phyloP scores from a whole-genome alignment of 129 eudicot genomes.

The Escallonia herrerae region DNA sequence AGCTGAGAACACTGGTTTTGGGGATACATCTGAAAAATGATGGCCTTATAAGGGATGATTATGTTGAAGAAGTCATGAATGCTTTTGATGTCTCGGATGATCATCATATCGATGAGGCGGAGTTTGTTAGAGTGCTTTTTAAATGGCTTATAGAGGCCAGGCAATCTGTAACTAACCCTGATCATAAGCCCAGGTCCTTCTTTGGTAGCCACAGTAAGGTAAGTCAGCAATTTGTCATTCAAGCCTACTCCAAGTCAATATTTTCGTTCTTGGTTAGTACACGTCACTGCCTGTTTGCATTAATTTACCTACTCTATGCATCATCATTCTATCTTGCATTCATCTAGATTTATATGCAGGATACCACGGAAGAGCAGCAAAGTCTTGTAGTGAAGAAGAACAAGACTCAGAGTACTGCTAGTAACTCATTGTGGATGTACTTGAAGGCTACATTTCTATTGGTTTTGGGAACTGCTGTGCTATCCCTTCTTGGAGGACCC shows the following conservation, averaged over 20 bases:
- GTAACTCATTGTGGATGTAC: constrained; percentile 27
- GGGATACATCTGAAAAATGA: constrained; percentile 51
- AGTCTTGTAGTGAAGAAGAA: constrained; percentile 27
- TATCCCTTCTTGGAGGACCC: constrained; percentile 38
- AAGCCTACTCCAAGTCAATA: too few species aligned
- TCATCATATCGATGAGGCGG: constrained; percentile 34
- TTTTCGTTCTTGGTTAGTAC: too few species aligned
- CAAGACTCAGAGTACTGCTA: background rate
- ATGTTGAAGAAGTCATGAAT: constrained; percentile 35
- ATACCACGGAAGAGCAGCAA: constrained; percentile 26
- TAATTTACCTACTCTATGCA: too few species aligned
- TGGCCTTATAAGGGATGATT: constrained; percentile 31
- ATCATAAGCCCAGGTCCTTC: too few species aligned
- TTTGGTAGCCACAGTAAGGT: too few species aligned
- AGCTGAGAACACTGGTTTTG: constrained; percentile 47
- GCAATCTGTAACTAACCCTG: constrained; percentile 19
- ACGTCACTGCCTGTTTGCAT: too few species aligned
- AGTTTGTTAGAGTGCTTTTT: constrained; percentile 35
- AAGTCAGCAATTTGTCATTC: too few species aligned
- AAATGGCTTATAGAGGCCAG: constrained; percentile 39
- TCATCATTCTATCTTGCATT: too few species aligned
- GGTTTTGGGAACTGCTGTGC: constrained; percentile 30
- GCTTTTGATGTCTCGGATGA: constrained; percentile 50
- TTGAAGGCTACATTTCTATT: constrained; percentile 34
- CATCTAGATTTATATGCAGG: too few species aligned